Conservation (phyloP, 129 eudicot species). For the Tanacetum coccineum region DNA sequence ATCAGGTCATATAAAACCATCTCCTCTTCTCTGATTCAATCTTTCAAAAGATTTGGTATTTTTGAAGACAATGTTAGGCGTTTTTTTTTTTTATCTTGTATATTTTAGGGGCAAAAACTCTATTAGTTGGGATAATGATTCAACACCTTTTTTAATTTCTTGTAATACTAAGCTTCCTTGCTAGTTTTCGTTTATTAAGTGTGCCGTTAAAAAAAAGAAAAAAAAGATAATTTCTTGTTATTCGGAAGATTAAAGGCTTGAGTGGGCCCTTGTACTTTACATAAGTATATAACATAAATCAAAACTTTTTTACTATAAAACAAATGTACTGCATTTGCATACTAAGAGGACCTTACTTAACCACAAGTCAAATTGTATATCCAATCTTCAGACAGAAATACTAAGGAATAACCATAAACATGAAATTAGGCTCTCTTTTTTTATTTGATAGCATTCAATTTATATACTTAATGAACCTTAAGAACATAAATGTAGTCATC, state of each 20-base stretch:
- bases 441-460: not conserved
- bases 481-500: not conserved
- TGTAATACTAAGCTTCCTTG: no score
- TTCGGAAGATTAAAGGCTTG: not conserved
- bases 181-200: no score
- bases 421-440: no score
- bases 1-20: no score
- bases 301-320: not conserved
- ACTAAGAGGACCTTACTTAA: not conserved
- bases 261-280: not conserved
- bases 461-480: constrained; percentile 6
- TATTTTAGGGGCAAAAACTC: no score
- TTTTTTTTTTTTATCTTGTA: no score
- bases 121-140: no score
- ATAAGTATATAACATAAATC: not conserved
- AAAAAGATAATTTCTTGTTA: not conserved
- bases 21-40: no score
- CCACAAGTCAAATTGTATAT: not conserved
- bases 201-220: no score
- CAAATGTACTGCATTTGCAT: not conserved
- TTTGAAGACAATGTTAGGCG: no score
- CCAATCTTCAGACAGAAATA: not conserved
- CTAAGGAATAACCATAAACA: not conserved
- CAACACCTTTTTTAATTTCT: no score
- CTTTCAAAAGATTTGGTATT: no score